Conservation (phyloP, 345 rosid genomes). For the Eucalyptus curtisii region DNA sequence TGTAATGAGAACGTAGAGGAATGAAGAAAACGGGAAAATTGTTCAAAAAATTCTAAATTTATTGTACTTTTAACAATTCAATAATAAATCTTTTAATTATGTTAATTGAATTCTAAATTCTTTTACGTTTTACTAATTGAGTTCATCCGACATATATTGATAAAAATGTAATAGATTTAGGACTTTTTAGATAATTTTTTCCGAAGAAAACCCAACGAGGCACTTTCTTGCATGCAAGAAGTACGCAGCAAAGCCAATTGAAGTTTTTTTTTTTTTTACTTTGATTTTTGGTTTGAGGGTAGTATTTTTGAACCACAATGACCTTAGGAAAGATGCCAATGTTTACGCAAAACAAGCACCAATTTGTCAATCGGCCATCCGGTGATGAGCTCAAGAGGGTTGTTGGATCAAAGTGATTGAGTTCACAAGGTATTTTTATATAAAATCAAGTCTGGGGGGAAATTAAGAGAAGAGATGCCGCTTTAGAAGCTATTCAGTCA, state of each 20-base stretch:
- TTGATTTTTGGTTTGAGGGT: background rate
- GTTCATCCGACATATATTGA: no score
- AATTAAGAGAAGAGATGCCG: background rate
- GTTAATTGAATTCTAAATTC: no score
- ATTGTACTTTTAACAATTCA: no score
- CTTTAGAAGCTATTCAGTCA: background rate
- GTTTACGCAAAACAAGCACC: background rate
- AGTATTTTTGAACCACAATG: background rate
- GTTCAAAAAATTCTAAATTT: no score
- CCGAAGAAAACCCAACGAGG: background rate
- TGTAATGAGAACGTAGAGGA: background rate
- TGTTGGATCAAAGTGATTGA: background rate
- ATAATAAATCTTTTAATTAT: no score
- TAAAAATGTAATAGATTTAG: no score
- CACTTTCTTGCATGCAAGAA: background rate
- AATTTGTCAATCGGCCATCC: background rate
- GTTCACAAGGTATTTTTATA: background rate
- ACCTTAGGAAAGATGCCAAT: background rate
- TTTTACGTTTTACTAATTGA: no score
- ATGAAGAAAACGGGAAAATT: background rate
- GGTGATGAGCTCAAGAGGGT: background rate
- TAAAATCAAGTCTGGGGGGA: background rate
- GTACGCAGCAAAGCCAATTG: background rate
- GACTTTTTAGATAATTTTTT: no score
- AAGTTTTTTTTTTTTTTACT: background rate